Evolutionary conservation across 805 yeast species (phyloP), one percentile per base, ranked within the genome.

Genomic region (Saturnispora saitoi): DNA sequence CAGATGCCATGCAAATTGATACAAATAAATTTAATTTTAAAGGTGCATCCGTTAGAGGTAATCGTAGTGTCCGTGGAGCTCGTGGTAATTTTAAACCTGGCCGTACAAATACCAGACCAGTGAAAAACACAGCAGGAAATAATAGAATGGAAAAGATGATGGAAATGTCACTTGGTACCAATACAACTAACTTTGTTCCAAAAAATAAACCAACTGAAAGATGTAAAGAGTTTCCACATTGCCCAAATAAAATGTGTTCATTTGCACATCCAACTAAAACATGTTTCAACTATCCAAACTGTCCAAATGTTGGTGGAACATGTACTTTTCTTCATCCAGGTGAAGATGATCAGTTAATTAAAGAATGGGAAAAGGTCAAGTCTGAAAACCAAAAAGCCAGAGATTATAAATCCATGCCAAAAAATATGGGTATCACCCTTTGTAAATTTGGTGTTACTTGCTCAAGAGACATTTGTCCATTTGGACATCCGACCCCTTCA

Each of bases 401-500:
- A 44, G 49, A 42, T 9, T 46, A 46, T 32, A 46, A 41, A 20
- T 37, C 41, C 14, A 47, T 47, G 42, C 49, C 47, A 31, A 48
- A 17, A 12, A 51, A 48, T 41, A 30, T 58, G 30, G 81, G 83
- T 48, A 73, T 77, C 50, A 75, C 77, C 2, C 59, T 83, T 32
- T 89, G 96, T 70, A 85, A 84, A 62, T 89, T 78, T 65, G 93
- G 91, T 43, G 70, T 74, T 22, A 64, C 78, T 36, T 89, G 96
- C 66, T 71, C 86, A 22, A 86, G 85, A 59, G 87, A 80, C 52
- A 67, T 78, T 53, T 89, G 96, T 70, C 87, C 89, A 28, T 87
- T 82, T 69, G 96, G 89, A 24, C 96, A 89, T 62, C 96, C 97
- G 41, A 86, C 95, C 0, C 93, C 95, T 1, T 84, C 87, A 15